Evolutionary conservation across 2,329 filamentous ascomycete species (phyloP).

Genomic region (Venturia effusa): DNA sequence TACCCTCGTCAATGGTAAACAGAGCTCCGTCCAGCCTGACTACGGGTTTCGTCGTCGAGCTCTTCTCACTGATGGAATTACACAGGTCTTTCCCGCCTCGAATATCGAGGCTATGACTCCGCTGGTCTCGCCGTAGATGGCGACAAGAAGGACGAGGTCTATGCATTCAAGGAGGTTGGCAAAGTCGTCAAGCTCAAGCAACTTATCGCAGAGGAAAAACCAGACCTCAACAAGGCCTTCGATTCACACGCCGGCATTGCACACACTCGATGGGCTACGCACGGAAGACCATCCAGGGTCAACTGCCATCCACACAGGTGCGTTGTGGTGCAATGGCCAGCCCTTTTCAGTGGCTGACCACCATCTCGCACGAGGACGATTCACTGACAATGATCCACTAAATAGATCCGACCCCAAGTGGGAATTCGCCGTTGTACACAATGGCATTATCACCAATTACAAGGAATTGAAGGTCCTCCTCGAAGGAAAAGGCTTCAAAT

Average conservation of each 20-base stretch:
- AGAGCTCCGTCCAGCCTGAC: conserved; percentile 14
- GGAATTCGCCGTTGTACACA: conserved; percentile 97
- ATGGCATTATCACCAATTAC: conserved; percentile 99
- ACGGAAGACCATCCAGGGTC: conserved; percentile 81
- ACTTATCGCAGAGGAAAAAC: conserved; percentile 73
- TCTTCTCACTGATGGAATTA: neutral
- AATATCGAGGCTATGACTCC: conserved; percentile 98
- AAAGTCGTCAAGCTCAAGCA: conserved; percentile 96
- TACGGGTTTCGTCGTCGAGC: conserved; percentile 17
- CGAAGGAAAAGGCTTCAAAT: conserved; percentile 89
- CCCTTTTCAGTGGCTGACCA: neutral
- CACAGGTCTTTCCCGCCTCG: conserved; percentile 79
- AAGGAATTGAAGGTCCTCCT: conserved; percentile 96
- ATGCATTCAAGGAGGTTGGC: conserved; percentile 97
- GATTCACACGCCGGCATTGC: conserved; percentile 98
- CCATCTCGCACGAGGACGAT: neutral
- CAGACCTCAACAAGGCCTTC: conserved; percentile 85
- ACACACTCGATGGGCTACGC: conserved; percentile 98
- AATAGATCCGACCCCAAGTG: conserved; percentile 79
- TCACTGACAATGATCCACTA: neutral
- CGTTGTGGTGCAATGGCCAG: conserved; percentile 21
- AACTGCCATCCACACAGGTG: conserved; percentile 99
- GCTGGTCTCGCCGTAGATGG: conserved; percentile 92
- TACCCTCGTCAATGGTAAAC: conserved; percentile 82
- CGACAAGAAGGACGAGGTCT: conserved; percentile 97